Conservation (phyloP, 352 stramenopile genomes). For the Pythium aristosporum region DNA sequence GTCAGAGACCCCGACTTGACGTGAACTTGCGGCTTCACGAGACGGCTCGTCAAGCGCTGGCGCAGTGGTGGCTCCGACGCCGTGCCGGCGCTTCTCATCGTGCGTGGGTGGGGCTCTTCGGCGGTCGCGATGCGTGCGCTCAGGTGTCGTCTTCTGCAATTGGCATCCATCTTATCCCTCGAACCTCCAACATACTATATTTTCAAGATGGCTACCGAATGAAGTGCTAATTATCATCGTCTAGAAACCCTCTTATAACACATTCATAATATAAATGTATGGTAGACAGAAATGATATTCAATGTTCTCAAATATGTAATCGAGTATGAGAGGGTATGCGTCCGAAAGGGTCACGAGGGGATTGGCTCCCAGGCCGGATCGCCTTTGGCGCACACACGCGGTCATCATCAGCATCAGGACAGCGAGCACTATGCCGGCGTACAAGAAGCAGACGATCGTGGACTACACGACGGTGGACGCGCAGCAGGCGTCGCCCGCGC, state of each 20-base stretch:
- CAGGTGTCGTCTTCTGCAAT: background rate
- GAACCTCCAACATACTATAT: conserved; percentile 7
- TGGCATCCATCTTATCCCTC: conserved; percentile 23
- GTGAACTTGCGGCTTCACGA: conserved; percentile 18
- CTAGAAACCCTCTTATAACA: background rate
- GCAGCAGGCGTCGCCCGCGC: conserved; percentile 39
- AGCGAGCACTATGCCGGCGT: conserved; percentile 50
- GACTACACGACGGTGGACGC: conserved; percentile 50
- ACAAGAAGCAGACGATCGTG: conserved; percentile 61
- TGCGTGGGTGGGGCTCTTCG: background rate
- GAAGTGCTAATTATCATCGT: background rate
- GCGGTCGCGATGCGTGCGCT: background rate
- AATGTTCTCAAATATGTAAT: background rate
- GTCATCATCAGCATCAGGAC: conserved; percentile 2
- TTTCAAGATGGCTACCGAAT: conserved; percentile 6
- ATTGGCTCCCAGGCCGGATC: conserved; percentile 28
- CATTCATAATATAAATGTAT: too few species aligned
- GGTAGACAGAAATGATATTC: too few species aligned
- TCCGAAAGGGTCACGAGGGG: conserved; percentile 19
- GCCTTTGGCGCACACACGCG: background rate
- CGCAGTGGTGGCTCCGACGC: background rate
- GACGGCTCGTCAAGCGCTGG: conserved; percentile 6
- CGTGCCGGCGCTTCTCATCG: background rate
- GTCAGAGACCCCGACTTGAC: background rate
- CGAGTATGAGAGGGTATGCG: background rate